These are phyloP conservation scores for Aspergillus diversus DNA, from an alignment of 495 filamentous ascomycete genomes.

Conservation along the genomic window DNA sequence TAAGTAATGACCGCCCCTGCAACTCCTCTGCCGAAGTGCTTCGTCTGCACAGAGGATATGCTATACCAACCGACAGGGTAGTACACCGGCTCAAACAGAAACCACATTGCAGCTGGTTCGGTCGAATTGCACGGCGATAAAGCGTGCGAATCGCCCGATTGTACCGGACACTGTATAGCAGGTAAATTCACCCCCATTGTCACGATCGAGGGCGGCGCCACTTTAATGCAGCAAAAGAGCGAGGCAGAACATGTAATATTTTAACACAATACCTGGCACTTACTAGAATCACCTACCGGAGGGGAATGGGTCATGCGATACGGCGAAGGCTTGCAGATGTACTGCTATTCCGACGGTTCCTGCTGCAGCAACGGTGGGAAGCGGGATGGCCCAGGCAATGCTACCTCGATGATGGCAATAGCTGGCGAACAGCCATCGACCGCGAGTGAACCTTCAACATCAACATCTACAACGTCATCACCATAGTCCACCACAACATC, in stretches of 20 bases:
- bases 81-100: conserved; percentile 3
- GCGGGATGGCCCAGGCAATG: conserved; percentile 4
- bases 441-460: not conserved
- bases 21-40: not conserved
- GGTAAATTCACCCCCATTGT: not conserved
- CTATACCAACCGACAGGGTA: conserved; percentile 10
- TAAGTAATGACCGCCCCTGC: conserved; percentile 10
- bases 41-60: conserved; percentile 9
- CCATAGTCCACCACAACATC: not conserved
- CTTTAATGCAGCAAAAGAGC: not conserved
- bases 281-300: not conserved
- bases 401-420: conserved; percentile 9
- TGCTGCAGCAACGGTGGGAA: conserved; percentile 11
- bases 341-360: conserved; percentile 14
- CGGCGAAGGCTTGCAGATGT: not conserved
- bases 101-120: conserved; percentile 6
- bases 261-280: not conserved
- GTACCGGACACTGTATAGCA: conserved; percentile 13
- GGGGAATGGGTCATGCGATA: conserved; percentile 18
- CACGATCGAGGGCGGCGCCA: not conserved
- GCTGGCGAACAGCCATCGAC: conserved; percentile 4
- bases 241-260: not conserved
- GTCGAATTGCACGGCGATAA: conserved; percentile 10
- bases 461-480: not conserved
- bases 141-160: conserved; percentile 2